Evolutionary conservation across 441 rosid species (phyloP).

Genomic region (Syzygium syzygioides): DNA sequence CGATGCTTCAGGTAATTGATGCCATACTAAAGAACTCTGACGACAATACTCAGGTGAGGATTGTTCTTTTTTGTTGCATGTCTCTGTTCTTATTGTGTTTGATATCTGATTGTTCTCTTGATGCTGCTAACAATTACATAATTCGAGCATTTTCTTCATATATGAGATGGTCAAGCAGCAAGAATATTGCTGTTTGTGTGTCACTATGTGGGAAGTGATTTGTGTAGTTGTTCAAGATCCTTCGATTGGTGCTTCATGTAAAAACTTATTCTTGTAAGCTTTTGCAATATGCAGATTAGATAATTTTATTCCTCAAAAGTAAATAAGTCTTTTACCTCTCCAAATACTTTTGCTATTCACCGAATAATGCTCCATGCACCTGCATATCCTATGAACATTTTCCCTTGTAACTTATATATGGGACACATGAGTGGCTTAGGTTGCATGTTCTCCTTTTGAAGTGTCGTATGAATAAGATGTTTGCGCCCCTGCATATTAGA

Average conservation of each 20-base stretch:
- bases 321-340: neutral
- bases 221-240: neutral
- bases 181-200: neutral
- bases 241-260: neutral
- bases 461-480: neutral
- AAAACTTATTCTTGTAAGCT: neutral
- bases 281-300: neutral
- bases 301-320: neutral
- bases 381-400: neutral
- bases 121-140: neutral
- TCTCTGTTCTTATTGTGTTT: neutral
- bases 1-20: constrained; percentile 96
- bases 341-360: neutral
- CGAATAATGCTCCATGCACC: neutral
- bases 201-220: neutral
- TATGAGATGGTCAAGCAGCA: neutral
- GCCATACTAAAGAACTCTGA: constrained; percentile 85
- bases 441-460: neutral
- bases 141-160: neutral
- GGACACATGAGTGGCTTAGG: neutral
- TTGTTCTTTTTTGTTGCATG: neutral
- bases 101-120: neutral
- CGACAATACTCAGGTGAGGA: constrained; percentile 79
- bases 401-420: neutral
- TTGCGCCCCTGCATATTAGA: neutral